Conservation (phyloP, 2,329 filamentous ascomycete genomes). For the Xylaria multiplex region DNA sequence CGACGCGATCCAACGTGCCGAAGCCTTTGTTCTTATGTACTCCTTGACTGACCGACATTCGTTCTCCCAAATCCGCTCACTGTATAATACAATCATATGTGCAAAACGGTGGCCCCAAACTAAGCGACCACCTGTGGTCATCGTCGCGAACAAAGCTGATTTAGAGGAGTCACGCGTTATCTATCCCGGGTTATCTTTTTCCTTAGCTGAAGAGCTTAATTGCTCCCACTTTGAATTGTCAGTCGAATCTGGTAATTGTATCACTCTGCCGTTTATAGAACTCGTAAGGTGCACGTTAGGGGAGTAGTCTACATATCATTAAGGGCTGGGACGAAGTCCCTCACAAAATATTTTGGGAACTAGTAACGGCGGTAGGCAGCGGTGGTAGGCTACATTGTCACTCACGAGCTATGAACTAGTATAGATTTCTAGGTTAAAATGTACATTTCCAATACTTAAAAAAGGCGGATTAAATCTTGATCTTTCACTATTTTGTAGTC, state of each 20-base stretch:
- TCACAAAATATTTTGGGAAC: too few relatives aligned
- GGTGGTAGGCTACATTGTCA: too few relatives aligned
- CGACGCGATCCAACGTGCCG: not conserved
- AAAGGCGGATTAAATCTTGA: too few relatives aligned
- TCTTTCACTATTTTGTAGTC: too few relatives aligned
- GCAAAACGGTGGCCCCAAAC: not conserved
- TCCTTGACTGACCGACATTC: slow-evolving; percentile 8
- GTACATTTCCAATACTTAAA: too few relatives aligned
- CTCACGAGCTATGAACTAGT: too few relatives aligned
- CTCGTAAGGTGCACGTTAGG: slow-evolving; percentile 1
- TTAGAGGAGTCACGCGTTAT: not conserved
- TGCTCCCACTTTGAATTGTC: slow-evolving; percentile 2
- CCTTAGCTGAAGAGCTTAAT: not conserved
- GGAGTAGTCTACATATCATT: not conserved
- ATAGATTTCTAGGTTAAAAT: too few relatives aligned
- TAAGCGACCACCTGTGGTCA: not conserved
- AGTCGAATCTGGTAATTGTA: not conserved
- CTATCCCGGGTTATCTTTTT: not conserved
- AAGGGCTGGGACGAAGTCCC: too few relatives aligned
- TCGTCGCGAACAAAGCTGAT: slow-evolving; percentile 11
- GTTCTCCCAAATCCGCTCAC: not conserved
- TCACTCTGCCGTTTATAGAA: slow-evolving; percentile 1
- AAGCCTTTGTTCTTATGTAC: slow-evolving; percentile 15
- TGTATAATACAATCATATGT: slow-evolving; percentile 2
- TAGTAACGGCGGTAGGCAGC: too few relatives aligned